Percentiles rank a stretch among this genome's conserved stretches.
phyloP scores from a whole-genome alignment of 164 flowering plant genomes.

The Malania oleifera region DNA sequence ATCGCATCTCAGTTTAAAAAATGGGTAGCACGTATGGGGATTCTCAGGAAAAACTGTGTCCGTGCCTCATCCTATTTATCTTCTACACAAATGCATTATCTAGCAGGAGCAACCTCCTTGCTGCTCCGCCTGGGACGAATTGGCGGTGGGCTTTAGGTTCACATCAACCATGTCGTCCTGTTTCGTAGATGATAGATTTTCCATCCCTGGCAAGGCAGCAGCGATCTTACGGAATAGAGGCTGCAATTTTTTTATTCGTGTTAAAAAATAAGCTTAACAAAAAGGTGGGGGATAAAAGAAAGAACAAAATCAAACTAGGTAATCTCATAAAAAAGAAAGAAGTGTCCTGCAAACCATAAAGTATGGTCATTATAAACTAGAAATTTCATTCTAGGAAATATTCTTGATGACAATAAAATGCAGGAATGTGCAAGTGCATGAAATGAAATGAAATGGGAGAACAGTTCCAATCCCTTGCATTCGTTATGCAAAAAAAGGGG shows the following conservation, averaged over 20 bases:
- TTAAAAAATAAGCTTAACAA: not conserved
- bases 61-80: not conserved
- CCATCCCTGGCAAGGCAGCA: conserved; percentile 84
- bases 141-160: conserved; percentile 51
- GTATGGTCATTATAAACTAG: not conserved
- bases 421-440: not conserved
- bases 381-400: not conserved
- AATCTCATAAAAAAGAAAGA: not conserved
- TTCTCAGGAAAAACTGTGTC: no score
- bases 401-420: not conserved
- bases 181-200: conserved; percentile 61
- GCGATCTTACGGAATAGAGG: conserved; percentile 89
- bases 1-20: no score
- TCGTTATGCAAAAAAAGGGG: no score
- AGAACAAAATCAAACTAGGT: not conserved
- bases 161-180: conserved; percentile 90
- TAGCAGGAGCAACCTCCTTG: conserved; percentile 75
- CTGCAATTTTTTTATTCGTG: conserved; percentile 31
- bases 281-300: not conserved
- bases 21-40: no score
- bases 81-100: not conserved
- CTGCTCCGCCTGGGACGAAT: conserved; percentile 53
- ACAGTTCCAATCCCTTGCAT: no score
- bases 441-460: not conserved
- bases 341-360: not conserved